These are phyloP conservation scores for Hypoxylon sp. DNA, from an alignment of 2,329 filamentous ascomycete species.

Conservation along the genomic window DNA sequence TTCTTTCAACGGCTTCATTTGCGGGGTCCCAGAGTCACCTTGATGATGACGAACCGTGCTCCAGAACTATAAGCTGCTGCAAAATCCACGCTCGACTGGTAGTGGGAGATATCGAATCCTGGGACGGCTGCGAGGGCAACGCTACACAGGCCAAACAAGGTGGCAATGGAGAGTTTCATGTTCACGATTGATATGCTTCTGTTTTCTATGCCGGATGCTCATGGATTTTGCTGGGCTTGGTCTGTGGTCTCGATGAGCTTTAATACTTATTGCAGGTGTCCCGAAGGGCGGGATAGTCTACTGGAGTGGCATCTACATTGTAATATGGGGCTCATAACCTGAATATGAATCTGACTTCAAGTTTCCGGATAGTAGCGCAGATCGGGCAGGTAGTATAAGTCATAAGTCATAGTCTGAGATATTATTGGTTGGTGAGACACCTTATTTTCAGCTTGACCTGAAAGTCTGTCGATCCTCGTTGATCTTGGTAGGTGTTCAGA, in stretches of 20 bases:
- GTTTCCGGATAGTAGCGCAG: neutral
- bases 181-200: neutral
- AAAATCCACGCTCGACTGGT: slow-evolving; percentile 59
- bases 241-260: neutral
- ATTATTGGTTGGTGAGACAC: slow-evolving; percentile 10
- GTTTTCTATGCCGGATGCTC: neutral
- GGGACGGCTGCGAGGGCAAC: slow-evolving; percentile 54
- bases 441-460: slow-evolving; percentile 22
- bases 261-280: slow-evolving; percentile 3
- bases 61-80: slow-evolving; percentile 56
- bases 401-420: neutral
- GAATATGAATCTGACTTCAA: neutral
- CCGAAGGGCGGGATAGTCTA: neutral
- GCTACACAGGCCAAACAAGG: slow-evolving; percentile 38
- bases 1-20: neutral
- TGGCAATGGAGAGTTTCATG: slow-evolving; percentile 43
- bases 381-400: slow-evolving; percentile 27
- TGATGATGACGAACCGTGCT: slow-evolving; percentile 63
- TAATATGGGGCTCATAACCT: neutral
- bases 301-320: neutral
- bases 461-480: slow-evolving; percentile 27
- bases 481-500: slow-evolving; percentile 14
- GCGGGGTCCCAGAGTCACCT: slow-evolving; percentile 49
- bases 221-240: neutral
- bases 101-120: slow-evolving; percentile 62